Base-by-base conservation (phyloP, 768 basidiomycete species). In the Rhodotorula graminis region DNA sequence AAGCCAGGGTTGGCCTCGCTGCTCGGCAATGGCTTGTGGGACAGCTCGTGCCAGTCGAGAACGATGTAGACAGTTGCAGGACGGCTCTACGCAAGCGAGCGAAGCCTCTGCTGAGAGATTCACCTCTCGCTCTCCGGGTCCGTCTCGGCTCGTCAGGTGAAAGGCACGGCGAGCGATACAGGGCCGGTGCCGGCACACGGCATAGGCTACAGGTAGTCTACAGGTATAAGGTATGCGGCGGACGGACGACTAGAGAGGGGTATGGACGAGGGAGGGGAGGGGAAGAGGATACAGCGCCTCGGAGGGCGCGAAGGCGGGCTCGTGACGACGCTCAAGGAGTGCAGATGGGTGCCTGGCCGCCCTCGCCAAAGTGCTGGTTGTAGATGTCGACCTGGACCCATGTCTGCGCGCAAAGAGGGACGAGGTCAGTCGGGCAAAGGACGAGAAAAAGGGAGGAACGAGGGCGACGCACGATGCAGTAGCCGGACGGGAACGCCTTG, bases 311-410 rank as follows among this genome's bases (percentile, higher is more conserved):
- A 23, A 12, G 50, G 21, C 10, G 5, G 25, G 50, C 7, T 11
- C 50, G n/a, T 14, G n/a, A 7, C 10, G n/a, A n/a, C 50, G 25
- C 27, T 27, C 11, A 53, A 4, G 52, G 21, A 4, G 63, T 64
- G 53, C 63, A 68, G n/a, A 69, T 33, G 27, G 68, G 68, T 3
- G 44, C 6, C 50, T 69, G 68, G 8, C 68, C 61, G 23, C 68
- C 68, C 29, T 69, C 68, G 42, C 68, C 68, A 16, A 40, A 64
- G 29, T 69, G 68, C 31, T 69, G 61, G 40, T 69, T 69, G 55
- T 50, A 64, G 19, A 29, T 12, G 21, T 27, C 55, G 21, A 64
- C 19, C 46, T 69, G 68, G 7, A 69, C 55, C 61, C 61, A 69
- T 7, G 27, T 64, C 47, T 50, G 31, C 9, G 61, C 9, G 33